A percentile compares a stretch with the other conserved stretches of the same genome.
phyloP scores from a whole-genome alignment of 2,329 filamentous ascomycete species.

The Atkinsonella hypoxylon region DNA sequence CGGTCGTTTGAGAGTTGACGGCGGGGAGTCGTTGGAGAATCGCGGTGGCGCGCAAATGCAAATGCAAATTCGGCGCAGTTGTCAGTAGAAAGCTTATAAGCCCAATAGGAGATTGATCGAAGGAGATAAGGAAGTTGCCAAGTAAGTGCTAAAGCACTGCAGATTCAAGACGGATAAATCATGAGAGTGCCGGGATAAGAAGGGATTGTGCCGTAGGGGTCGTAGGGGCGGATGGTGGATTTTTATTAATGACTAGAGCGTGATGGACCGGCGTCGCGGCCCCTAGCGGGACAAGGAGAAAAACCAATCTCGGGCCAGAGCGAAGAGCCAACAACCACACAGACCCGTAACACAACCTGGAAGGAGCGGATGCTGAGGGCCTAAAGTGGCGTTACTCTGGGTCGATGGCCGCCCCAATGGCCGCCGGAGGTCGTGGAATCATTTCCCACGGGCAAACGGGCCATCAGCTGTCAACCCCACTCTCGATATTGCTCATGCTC shows the following conservation, averaged over 20 bases:
- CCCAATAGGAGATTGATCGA: neutral
- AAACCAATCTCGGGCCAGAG: neutral
- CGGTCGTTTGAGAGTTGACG: neutral
- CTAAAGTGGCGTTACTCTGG: conserved; percentile 5
- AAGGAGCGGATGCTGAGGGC: conserved; percentile 3
- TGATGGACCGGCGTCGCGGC: neutral
- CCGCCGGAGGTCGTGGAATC: too few relatives aligned
- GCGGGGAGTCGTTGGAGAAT: neutral
- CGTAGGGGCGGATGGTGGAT: conserved; percentile 1
- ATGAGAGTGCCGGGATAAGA: neutral
- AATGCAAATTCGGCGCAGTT: neutral
- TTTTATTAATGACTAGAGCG: neutral
- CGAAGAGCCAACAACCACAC: too few relatives aligned
- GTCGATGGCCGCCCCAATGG: neutral
- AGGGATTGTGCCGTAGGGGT: neutral
- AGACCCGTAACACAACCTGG: neutral
- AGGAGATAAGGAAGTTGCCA: neutral
- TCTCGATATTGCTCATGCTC: too few relatives aligned
- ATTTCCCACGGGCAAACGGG: too few relatives aligned
- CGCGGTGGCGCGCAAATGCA: neutral
- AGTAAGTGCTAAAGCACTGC: neutral
- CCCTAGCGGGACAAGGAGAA: neutral
- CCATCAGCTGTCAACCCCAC: too few relatives aligned
- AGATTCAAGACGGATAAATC: neutral
- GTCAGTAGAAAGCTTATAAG: too few relatives aligned